Evolutionary conservation across 83 land plant species (phyloP), one percentile per base, ranked within the genome.

Genomic region (Picea abies): DNA sequence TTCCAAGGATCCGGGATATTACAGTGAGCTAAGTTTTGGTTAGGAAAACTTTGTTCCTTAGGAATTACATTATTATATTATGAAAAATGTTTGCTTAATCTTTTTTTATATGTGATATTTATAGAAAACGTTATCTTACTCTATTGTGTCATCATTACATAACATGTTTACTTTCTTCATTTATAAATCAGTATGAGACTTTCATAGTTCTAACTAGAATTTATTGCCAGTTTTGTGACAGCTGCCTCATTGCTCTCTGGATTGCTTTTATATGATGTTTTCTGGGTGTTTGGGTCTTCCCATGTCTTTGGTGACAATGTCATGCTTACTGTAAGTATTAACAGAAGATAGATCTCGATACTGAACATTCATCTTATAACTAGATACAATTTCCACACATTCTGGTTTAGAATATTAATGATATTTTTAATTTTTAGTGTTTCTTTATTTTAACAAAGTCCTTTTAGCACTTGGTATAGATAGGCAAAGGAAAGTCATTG

Each of bases 231-330:
- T 84, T 89, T 89, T 68, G 56, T 80, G 39, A 89, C 91, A 72
- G 90, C 91, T n/a, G 85, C 91, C 39, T 83, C 87, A 29, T 80
- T 87, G 85, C 90, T 89, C 8, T 82, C 83, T 84, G 91, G 91
- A 29, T 80, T 89, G 71, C 90, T 89, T 41, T 80, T 87, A 17
- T 89, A 89, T 87, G 91, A 89, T 87, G 91, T 87, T 22, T 87
- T 89, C 81, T 89, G 91, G 91, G 91, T 89, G 2, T 89, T 87
- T 85, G 91, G 91, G 63, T 89, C 91, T 29, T 85, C 90, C 26
- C 87, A 89, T 82, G 79, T 89, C 20, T 89, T 89, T 81, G 90
- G 90, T 4, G 91, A 89, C 85, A 89, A 89, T 80, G 91, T 89
- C 56, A 89, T 89, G 91, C 83, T 89, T 71, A 87, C 87, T 44